Conservation (phyloP, 768 basidiomycete genomes). For the Asterophora parasitica region DNA sequence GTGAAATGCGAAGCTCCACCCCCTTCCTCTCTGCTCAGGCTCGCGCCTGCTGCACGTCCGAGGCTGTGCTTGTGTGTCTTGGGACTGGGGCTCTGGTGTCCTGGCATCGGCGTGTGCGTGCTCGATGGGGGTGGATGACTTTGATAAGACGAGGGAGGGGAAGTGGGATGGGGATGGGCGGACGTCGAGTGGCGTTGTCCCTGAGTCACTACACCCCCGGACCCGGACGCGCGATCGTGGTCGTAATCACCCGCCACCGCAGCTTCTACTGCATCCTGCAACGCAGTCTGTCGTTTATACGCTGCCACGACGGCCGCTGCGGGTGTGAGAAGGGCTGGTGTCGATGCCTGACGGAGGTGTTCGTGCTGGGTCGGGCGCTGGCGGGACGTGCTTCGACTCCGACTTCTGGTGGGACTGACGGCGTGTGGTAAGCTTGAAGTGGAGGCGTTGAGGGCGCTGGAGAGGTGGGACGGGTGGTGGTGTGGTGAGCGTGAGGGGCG, state of each 20-base stretch:
- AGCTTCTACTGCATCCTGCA: conserved; percentile 4
- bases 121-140: too few relatives aligned
- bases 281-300: conserved; percentile 40
- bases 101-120: too few relatives aligned
- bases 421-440: background rate
- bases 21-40: background rate
- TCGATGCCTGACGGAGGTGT: background rate
- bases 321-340: conserved; percentile 32
- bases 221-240: background rate
- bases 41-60: background rate
- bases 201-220: too few relatives aligned
- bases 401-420: background rate
- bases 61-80: background rate
- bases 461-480: background rate
- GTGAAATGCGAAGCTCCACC: conserved; percentile 47
- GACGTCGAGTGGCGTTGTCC: too few relatives aligned
- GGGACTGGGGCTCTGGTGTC: too few relatives aligned
- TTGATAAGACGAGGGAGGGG: too few relatives aligned
- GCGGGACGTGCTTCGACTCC: background rate
- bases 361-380: background rate
- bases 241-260: background rate
- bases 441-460: background rate
- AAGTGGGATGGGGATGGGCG: too few relatives aligned
- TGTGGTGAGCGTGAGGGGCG: background rate
- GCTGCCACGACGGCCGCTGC: conserved; percentile 42